A percentile compares a stretch with the other conserved stretches of the same genome.
phyloP scores from a whole-genome alignment of 257 asterid species.

The Solanum peruvianum region DNA sequence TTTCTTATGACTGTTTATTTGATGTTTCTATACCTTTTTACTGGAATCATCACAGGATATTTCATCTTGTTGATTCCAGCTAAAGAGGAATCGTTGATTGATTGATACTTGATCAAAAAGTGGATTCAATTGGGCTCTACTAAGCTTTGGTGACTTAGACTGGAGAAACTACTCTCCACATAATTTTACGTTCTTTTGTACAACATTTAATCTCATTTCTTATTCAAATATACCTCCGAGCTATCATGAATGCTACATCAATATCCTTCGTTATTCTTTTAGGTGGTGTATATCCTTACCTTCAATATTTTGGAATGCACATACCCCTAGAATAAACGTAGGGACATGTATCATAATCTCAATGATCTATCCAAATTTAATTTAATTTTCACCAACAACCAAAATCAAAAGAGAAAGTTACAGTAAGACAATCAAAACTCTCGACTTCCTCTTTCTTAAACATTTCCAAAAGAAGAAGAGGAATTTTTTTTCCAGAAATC shows the following conservation, averaged over 20 bases:
- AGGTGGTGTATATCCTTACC: neutral
- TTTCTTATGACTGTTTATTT: neutral
- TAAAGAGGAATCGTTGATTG: neutral
- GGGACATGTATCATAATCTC: neutral
- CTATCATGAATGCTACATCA: neutral
- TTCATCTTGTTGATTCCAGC: neutral
- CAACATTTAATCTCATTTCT: neutral
- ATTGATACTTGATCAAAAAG: neutral
- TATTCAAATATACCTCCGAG: neutral
- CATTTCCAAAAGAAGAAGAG: neutral
- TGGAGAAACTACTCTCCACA: neutral
- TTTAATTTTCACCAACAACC: neutral
- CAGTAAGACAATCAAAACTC: neutral
- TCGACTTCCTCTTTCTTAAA: neutral
- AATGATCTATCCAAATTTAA: no score
- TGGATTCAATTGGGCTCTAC: neutral
- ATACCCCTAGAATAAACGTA: neutral
- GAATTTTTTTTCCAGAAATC: neutral
- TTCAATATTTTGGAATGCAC: neutral
- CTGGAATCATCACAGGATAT: neutral
- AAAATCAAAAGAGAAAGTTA: neutral
- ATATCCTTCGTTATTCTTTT: neutral
- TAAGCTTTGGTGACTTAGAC: neutral
- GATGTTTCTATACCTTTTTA: no score
- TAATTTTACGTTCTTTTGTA: neutral